phyloP scores from a whole-genome alignment of 108 stramenopile genomes.

The Discostella stelligeroides region DNA sequence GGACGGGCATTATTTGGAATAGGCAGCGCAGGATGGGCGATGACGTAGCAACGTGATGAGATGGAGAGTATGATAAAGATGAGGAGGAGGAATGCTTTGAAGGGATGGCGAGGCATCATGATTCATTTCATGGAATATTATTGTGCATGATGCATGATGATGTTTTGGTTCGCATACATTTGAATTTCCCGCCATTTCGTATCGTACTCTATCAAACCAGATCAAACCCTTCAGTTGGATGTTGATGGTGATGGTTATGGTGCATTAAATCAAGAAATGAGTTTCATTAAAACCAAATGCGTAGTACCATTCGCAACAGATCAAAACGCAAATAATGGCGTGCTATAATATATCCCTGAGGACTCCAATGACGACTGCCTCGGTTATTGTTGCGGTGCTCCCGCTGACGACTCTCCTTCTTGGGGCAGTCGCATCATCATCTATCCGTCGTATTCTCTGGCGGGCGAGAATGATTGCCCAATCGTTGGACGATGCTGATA shows the following conservation, averaged over 20 bases:
- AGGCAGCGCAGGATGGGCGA: slow-evolving; percentile 1
- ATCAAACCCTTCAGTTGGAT: too few relatives aligned
- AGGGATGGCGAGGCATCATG: too few relatives aligned
- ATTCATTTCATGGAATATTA: too few relatives aligned
- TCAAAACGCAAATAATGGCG: background rate
- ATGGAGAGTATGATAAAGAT: background rate
- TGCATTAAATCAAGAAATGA: too few relatives aligned
- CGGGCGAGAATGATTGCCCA: slow-evolving; percentile 9
- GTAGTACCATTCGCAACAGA: background rate
- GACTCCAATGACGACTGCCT: background rate
- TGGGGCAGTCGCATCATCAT: slow-evolving; percentile 5
- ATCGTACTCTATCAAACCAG: too few relatives aligned
- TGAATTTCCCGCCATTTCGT: too few relatives aligned
- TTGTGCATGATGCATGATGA: too few relatives aligned
- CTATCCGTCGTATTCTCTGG: slow-evolving; percentile 12
- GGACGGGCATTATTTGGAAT: slow-evolving; percentile 23
- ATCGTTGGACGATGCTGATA: slow-evolving; percentile 13
- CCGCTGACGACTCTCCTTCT: slow-evolving; percentile 1
- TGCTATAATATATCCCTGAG: background rate
- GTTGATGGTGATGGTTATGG: too few relatives aligned
- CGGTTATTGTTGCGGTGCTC: background rate
- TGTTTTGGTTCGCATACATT: too few relatives aligned
- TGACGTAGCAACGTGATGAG: too few relatives aligned
- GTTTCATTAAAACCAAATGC: too few relatives aligned
- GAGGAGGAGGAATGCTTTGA: background rate